phyloP scores from a whole-genome alignment of 331 rosid genomes.

The Cydonia oblonga region DNA sequence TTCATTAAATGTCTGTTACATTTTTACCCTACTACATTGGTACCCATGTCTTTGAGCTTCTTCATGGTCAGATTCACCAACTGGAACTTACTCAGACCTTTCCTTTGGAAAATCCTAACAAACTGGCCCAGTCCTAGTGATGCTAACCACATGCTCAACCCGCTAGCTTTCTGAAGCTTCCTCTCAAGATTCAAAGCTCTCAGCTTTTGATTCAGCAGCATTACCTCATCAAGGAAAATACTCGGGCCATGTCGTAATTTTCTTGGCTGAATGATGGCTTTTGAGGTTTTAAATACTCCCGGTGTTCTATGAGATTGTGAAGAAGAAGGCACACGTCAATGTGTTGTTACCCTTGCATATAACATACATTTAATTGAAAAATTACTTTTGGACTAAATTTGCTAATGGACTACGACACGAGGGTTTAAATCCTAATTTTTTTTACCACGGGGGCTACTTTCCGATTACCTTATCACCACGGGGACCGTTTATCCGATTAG shows the following conservation, averaged over 20 bases:
- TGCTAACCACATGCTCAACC: constrained; percentile 67
- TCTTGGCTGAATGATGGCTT: constrained; percentile 34
- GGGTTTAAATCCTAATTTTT: too few species aligned
- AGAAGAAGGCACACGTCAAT: too few species aligned
- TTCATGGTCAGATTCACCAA: constrained; percentile 79
- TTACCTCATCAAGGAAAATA: constrained; percentile 19
- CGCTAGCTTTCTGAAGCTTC: constrained; percentile 79
- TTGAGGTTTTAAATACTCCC: constrained; percentile 37
- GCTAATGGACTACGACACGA: too few species aligned
- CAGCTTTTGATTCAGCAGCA: constrained; percentile 35
- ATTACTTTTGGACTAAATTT: too few species aligned
- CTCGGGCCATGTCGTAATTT: constrained; percentile 25
- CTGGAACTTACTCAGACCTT: constrained; percentile 51
- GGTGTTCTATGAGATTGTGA: constrained; percentile 25
- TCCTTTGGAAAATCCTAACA: constrained; percentile 62
- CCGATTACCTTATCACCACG: too few species aligned
- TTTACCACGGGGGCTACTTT: too few species aligned
- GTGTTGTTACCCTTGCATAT: too few species aligned
- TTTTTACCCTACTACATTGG: constrained; percentile 88
- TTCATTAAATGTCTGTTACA: too few species aligned
- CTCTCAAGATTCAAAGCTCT: constrained; percentile 72
- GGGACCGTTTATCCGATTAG: too few species aligned
- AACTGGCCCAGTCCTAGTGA: constrained; percentile 75
- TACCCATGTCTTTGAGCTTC: constrained; percentile 91
- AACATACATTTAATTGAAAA: too few species aligned